Base-by-base conservation (phyloP, 495 filamentous ascomycete genomes). In the Tuber aestivum region DNA sequence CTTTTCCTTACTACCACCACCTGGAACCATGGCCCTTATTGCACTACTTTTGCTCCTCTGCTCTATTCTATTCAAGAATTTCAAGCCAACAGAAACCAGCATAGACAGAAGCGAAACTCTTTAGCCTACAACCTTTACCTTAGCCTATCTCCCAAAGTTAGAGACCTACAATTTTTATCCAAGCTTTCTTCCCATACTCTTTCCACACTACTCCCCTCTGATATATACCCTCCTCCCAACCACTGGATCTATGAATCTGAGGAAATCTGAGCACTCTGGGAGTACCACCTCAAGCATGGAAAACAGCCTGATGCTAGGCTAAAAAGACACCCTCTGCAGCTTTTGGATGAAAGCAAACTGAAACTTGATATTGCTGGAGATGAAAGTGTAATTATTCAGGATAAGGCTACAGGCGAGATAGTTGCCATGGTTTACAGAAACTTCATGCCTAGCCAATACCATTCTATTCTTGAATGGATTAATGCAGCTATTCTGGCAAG, bases 201-300 rank as follows among this genome's bases (percentile, higher is more conserved):
- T 50, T 50, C 4, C 5, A 50, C 23, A 23, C 21, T 50, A 50
- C 20, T 18, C 21, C 21, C 1, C 21, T 8, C 45, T 23, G 45
- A 23, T 21, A 4, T 50, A 2, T 75, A 75, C 27, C 74, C 68
- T 40, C 44, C 74, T 45, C 23, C 69, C 0, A 71, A 21, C 6
- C 3, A 75, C 3, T 71, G 69, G 32, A 44, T 71, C 20, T 65
- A 71, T 71, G 69, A 75, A 56, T 61, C 5, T 32, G 32, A 75
- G 20, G 7, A 23, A 16, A 71, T 75, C 21, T 9, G 41, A 61
- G 44, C 41, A 37, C 42, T 71, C 3, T 71, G 74, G 69, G 27
- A 42, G 8, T 2, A 35, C 32, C 7, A 71, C 21, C 69, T 75
- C 3, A 10, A 42, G 32, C 8, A 61, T 6, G n/a, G 35, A 71